Evolutionary conservation across 176 grass and related monocot species (phyloP).

Genomic region (Ensete glaucum): DNA sequence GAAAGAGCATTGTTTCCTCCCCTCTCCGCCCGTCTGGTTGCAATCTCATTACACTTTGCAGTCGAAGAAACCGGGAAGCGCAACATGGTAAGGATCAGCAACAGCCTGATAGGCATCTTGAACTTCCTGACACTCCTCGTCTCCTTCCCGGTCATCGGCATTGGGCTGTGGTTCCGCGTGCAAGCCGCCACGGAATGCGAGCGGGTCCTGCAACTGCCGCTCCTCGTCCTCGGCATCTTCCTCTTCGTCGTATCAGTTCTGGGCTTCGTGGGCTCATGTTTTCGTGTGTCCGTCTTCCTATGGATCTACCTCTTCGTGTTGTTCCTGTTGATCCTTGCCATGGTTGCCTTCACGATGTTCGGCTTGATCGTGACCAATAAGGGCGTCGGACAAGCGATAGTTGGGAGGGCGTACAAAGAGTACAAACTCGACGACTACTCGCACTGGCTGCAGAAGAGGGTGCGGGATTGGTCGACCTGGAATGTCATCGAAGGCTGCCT

Average conservation of each 20-base stretch:
- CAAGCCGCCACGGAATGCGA: background rate
- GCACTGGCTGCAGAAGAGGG: background rate
- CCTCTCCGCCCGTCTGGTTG: too few relatives aligned
- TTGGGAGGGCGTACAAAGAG: too few relatives aligned
- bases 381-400: background rate
- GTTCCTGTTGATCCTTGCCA: background rate
- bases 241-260: background rate
- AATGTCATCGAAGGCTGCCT: background rate
- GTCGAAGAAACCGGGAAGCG: background rate
- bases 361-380: background rate
- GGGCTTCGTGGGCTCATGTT: background rate
- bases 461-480: background rate
- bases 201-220: background rate
- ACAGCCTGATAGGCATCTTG: background rate
- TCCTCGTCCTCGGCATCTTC: background rate
- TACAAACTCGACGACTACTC: background rate
- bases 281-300: background rate
- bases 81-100: background rate
- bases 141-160: background rate
- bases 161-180: background rate
- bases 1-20: too few relatives aligned
- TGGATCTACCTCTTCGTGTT: background rate
- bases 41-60: too few relatives aligned
- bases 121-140: background rate
- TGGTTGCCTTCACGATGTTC: background rate